Conservation (phyloP, 2,329 filamentous ascomycete genomes). For the Colletotrichum magnum region DNA sequence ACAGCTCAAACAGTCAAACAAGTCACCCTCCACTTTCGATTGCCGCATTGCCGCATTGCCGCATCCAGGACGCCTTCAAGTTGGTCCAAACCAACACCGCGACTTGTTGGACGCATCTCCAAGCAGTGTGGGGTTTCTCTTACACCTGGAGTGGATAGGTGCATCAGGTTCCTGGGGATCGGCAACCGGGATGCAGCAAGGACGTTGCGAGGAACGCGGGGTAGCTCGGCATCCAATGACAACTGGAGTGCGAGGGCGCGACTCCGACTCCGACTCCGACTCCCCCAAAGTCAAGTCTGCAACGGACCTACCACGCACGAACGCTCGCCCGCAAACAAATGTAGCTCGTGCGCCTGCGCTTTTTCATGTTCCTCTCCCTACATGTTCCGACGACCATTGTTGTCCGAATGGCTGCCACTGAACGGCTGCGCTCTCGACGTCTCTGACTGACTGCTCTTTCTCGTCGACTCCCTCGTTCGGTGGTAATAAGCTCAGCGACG, state of each 20-base stretch:
- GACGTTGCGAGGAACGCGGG: slow-evolving; percentile 32
- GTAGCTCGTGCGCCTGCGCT: slow-evolving; percentile 19
- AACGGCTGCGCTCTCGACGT: neutral
- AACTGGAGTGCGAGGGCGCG: slow-evolving; percentile 4
- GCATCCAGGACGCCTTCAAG: no score
- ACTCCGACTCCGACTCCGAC: no score
- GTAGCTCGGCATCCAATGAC: slow-evolving; percentile 33
- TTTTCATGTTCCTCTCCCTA: slow-evolving; percentile 17
- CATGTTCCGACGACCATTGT: neutral
- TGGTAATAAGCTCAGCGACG: neutral
- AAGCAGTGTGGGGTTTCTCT: slow-evolving; percentile 2
- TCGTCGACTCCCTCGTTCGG: neutral
- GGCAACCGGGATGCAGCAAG: slow-evolving; percentile 25
- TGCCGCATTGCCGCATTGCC: no score
- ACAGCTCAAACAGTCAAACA: neutral
- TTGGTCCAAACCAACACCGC: no score
- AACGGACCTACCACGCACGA: slow-evolving; percentile 20
- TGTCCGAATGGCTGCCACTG: slow-evolving; percentile 26
- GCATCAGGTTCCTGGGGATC: slow-evolving; percentile 26
- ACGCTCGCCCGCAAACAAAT: slow-evolving; percentile 1
- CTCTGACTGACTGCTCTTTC: neutral
- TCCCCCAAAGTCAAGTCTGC: slow-evolving; percentile 9
- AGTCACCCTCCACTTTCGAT: neutral
- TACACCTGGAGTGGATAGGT: slow-evolving; percentile 18
- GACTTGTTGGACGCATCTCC: no score